These are phyloP conservation scores for Cercospora sp. DNA, from an alignment of 2,329 filamentous ascomycete species.

Conservation along the genomic window DNA sequence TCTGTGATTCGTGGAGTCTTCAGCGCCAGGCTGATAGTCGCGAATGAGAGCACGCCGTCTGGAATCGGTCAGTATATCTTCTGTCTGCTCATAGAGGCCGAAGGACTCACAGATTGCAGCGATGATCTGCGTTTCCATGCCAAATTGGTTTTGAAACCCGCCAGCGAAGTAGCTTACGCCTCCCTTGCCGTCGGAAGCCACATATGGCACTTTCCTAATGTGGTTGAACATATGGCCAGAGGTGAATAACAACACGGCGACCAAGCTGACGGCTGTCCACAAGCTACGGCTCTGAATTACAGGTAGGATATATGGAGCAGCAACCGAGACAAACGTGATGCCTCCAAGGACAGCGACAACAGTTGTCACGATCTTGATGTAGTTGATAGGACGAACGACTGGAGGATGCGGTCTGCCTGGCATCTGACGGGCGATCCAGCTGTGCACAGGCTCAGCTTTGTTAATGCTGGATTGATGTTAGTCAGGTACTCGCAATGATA, in stretches of 20 bases:
- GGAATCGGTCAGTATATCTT: conserved; percentile 25
- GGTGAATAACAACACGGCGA: conserved; percentile 87
- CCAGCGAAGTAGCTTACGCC: conserved; percentile 86
- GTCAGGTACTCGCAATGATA: neutral
- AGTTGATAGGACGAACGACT: conserved; percentile 86
- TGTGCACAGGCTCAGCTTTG: conserved; percentile 73
- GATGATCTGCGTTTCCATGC: conserved; percentile 92
- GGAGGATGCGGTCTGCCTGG: conserved; percentile 72
- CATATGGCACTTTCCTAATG: conserved; percentile 93
- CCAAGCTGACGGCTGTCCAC: conserved; percentile 88
- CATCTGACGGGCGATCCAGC: conserved; percentile 77
- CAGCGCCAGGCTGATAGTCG: conserved; percentile 83
- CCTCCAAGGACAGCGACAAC: conserved; percentile 69
- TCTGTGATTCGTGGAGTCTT: conserved; percentile 90
- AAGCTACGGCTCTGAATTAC: conserved; percentile 86
- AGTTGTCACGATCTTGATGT: conserved; percentile 68
- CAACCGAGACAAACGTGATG: conserved; percentile 67
- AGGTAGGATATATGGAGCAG: conserved; percentile 77
- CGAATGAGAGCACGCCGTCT: conserved; percentile 83
- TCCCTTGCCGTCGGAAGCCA: conserved; percentile 78
- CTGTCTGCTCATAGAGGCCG: neutral
- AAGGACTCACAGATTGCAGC: conserved; percentile 81
- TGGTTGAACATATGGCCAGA: conserved; percentile 99
- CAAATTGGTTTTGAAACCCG: conserved; percentile 91
- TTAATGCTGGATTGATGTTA: conserved; percentile 57